Conservation (phyloP, 2,329 filamentous ascomycete species). For the Dactylonectria estremocensis region DNA sequence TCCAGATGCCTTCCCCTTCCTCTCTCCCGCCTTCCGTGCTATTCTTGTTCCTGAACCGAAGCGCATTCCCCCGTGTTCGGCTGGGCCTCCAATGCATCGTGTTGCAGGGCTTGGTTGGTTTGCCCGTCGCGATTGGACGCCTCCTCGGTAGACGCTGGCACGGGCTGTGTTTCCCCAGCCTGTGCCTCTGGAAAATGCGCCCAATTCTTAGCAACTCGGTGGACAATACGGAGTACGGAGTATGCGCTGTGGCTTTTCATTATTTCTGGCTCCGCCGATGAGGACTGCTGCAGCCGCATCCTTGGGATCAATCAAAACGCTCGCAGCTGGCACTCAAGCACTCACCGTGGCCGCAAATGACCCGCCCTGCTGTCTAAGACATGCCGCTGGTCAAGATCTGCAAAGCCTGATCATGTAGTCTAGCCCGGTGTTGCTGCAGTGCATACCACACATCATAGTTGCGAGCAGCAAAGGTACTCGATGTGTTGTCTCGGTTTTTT, state of each 20-base stretch:
- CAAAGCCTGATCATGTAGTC: too few species aligned
- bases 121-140: constrained; percentile 39
- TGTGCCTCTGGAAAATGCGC: constrained; percentile 6
- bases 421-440: neutral
- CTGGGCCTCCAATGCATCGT: neutral
- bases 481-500: neutral
- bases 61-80: constrained; percentile 20
- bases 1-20: neutral
- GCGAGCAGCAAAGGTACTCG: neutral
- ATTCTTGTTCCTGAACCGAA: constrained; percentile 18
- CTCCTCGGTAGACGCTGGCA: constrained; percentile 34
- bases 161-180: constrained; percentile 29
- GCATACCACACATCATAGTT: neutral
- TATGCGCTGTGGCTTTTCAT: too few species aligned
- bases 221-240: too few species aligned
- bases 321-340: too few species aligned
- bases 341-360: too few species aligned
- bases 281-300: neutral
- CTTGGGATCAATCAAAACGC: too few species aligned
- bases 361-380: too few species aligned
- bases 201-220: constrained; percentile 17
- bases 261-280: neutral
- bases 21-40: neutral
- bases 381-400: too few species aligned
- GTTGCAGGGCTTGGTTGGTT: neutral